These are phyloP conservation scores for Colletotrichum falcatum DNA, from an alignment of 2,329 filamentous ascomycete genomes.

Conservation along the genomic window DNA sequence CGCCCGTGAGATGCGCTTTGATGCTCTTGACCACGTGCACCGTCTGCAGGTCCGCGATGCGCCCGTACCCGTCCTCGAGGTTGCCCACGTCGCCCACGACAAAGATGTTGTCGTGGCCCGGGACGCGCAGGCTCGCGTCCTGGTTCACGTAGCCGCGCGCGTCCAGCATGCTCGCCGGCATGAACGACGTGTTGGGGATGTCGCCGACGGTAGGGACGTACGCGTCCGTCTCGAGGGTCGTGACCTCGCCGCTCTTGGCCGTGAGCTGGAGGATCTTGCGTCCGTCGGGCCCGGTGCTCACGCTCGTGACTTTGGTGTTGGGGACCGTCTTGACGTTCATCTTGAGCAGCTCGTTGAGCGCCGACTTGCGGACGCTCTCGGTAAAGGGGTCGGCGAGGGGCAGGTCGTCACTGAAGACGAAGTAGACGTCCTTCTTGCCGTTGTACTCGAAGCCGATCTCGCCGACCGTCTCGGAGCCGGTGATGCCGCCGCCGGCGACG, in stretches of 20 bases:
- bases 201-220: constrained; percentile 62
- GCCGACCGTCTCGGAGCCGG: constrained; percentile 63
- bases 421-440: constrained; percentile 60
- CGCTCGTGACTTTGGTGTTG: constrained; percentile 52
- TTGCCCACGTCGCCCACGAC: constrained; percentile 58
- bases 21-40: constrained; percentile 51
- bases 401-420: constrained; percentile 54
- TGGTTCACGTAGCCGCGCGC: constrained; percentile 51
- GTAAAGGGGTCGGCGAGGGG: constrained; percentile 52
- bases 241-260: constrained; percentile 49
- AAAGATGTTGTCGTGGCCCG: constrained; percentile 56
- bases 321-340: constrained; percentile 58
- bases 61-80: constrained; percentile 52
- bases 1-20: constrained; percentile 49
- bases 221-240: constrained; percentile 56
- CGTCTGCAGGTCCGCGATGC: constrained; percentile 50
- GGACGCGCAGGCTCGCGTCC: constrained; percentile 51
- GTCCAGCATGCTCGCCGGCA: constrained; percentile 53
- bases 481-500: constrained; percentile 63
- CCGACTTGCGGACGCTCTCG: constrained; percentile 54
- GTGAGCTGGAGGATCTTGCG: constrained; percentile 50
- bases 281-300: constrained; percentile 44
- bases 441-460: constrained; percentile 63
- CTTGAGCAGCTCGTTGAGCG: constrained; percentile 55
- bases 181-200: constrained; percentile 58